Conservation (phyloP, 2,329 filamentous ascomycete genomes). For the Colletotrichum magnum region DNA sequence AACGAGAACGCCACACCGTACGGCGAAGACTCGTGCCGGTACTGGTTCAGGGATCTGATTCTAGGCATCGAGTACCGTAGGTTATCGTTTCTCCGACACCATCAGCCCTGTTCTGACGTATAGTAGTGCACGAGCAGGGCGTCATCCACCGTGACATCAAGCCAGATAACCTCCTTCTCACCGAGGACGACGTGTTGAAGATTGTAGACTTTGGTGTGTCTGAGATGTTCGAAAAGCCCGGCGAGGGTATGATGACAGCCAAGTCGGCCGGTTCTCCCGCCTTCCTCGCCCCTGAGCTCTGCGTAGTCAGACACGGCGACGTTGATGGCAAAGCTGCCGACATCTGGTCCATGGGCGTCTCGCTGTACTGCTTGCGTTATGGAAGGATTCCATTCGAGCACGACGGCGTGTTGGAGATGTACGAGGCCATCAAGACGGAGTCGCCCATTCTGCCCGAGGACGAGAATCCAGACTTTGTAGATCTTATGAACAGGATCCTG, state of each 20-base stretch:
- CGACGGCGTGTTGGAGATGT: slow-evolving; percentile 85
- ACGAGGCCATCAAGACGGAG: slow-evolving; percentile 87
- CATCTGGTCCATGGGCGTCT: slow-evolving; percentile 99
- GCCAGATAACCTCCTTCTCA: slow-evolving; percentile 94
- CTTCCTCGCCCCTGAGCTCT: slow-evolving; percentile 94
- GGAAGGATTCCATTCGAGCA: slow-evolving; percentile 90
- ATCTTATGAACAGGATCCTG: slow-evolving; percentile 81
- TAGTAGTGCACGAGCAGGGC: slow-evolving; percentile 87
- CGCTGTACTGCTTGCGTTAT: slow-evolving; percentile 92
- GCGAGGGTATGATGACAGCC: slow-evolving; percentile 85
- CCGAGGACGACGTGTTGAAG: slow-evolving; percentile 92
- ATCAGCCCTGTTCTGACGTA: slow-evolving; percentile 29
- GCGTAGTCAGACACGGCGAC: slow-evolving; percentile 86
- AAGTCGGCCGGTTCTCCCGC: slow-evolving; percentile 96
- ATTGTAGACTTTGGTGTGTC: slow-evolving; percentile 99
- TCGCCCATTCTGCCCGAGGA: slow-evolving; percentile 73
- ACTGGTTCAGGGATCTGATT: slow-evolving; percentile 95
- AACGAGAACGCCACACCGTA: slow-evolving; percentile 88
- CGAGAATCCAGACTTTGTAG: slow-evolving; percentile 77
- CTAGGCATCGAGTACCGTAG: slow-evolving; percentile 92
- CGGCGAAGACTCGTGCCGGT: slow-evolving; percentile 83
- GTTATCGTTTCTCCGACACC: slow-evolving; percentile 49
- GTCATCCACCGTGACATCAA: slow-evolving; percentile 98
- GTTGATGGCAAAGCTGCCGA: slow-evolving; percentile 92
- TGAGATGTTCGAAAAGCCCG: slow-evolving; percentile 91